A percentile compares a stretch with the other conserved stretches of the same genome.
phyloP scores from a whole-genome alignment of 208 protist genomes.

The Trypanosoma rangeli region DNA sequence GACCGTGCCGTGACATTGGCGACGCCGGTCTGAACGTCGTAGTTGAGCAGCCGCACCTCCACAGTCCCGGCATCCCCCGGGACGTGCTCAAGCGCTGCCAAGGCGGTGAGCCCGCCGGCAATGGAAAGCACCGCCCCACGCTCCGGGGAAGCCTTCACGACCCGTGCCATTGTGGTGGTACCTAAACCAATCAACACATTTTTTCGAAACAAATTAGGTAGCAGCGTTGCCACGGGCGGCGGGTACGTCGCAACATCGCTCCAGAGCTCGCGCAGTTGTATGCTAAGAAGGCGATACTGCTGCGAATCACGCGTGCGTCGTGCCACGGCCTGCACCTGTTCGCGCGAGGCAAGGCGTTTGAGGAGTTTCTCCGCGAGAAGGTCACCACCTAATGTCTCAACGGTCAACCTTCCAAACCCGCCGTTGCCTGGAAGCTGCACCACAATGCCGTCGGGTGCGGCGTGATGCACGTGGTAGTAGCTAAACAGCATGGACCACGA shows the following conservation, averaged over 20 bases:
- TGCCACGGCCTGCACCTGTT: constrained; percentile 49
- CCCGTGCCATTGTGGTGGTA: constrained; percentile 59
- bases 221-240: constrained; percentile 40
- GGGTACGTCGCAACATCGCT: constrained; percentile 61
- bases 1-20: constrained; percentile 68
- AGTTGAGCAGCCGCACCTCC: constrained; percentile 84
- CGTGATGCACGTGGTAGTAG: constrained; percentile 84
- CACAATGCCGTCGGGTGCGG: constrained; percentile 61
- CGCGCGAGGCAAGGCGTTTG: constrained; percentile 53
- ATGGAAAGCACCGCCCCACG: constrained; percentile 68
- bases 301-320: constrained; percentile 58
- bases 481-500: constrained; percentile 32
- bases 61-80: constrained; percentile 18
- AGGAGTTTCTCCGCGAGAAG: constrained; percentile 64
- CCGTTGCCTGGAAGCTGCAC: constrained; percentile 71
- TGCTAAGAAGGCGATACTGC: constrained; percentile 73
- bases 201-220: constrained; percentile 74
- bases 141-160: constrained; percentile 42
- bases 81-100: constrained; percentile 67
- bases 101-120: constrained; percentile 52
- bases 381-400: constrained; percentile 69
- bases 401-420: constrained; percentile 78
- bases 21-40: constrained; percentile 65
- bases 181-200: constrained; percentile 77
- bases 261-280: constrained; percentile 58